Conservation (phyloP, 176 grass and related monocot genomes). For the Cenchrus fungigraminus region DNA sequence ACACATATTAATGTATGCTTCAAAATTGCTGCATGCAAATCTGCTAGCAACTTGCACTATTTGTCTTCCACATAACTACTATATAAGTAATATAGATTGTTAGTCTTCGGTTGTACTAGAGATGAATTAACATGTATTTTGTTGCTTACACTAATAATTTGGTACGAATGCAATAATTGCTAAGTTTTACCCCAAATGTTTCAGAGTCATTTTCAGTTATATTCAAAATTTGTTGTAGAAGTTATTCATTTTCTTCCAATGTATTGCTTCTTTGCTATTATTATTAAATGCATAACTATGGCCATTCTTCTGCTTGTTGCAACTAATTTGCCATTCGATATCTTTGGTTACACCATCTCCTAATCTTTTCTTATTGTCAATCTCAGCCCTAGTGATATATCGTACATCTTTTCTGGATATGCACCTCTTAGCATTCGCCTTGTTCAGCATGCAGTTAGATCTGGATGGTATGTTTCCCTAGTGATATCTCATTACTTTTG, state of each 20-base stretch:
- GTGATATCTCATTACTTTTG: background rate
- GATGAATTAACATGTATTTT: background rate
- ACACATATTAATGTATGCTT: background rate
- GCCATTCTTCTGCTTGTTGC: slow-evolving; percentile 13
- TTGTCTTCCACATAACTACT: background rate
- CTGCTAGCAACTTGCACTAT: background rate
- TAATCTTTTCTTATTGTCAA: slow-evolving; percentile 46
- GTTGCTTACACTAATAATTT: background rate
- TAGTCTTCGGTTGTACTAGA: background rate
- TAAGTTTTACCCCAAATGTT: background rate
- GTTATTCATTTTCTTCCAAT: background rate
- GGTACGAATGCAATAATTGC: background rate
- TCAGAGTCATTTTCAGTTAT: background rate
- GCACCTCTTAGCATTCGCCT: slow-evolving; percentile 97
- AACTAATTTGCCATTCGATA: slow-evolving; percentile 3
- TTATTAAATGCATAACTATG: slow-evolving; percentile 18
- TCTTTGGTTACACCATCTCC: slow-evolving; percentile 29
- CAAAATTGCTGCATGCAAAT: background rate
- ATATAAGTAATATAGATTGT: background rate
- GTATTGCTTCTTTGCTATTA: slow-evolving; percentile 10
- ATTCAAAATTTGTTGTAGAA: background rate
- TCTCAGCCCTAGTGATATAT: slow-evolving; percentile 91
- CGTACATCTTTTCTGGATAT: slow-evolving; percentile 99
- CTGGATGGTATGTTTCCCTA: slow-evolving; percentile 72
- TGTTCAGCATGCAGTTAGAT: slow-evolving; percentile 94